Percentiles rank a stretch among this genome's conserved stretches.
Evolutionary conservation across 306 rosid genomes (phyloP).

Genomic region (Neltuma alba): DNA sequence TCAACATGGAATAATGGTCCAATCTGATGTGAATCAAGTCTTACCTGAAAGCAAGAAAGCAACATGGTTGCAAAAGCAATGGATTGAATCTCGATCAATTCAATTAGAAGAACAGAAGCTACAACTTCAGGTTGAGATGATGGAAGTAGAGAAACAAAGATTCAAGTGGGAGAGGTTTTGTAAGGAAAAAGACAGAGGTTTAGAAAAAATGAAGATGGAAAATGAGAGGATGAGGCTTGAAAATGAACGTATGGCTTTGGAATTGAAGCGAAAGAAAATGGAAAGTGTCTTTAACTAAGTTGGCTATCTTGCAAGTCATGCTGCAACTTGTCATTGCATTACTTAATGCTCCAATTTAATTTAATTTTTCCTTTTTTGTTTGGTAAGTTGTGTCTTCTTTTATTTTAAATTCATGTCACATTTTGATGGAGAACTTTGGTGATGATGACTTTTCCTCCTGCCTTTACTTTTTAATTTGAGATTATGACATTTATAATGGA

Average conservation of each 20-base stretch:
- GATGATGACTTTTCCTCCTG: slow-evolving; percentile 29
- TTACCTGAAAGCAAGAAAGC: slow-evolving; percentile 59
- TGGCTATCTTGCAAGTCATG: slow-evolving; percentile 35
- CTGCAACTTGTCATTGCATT: slow-evolving; percentile 22
- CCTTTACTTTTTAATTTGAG: slow-evolving; percentile 38
- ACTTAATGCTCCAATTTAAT: slow-evolving; percentile 19
- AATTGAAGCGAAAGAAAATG: slow-evolving; percentile 73
- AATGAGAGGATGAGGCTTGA: slow-evolving; percentile 88
- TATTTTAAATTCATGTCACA: slow-evolving; percentile 30
- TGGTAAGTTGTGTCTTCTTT: slow-evolving; percentile 37
- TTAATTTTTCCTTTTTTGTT: slow-evolving; percentile 4
- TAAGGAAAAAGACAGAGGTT: slow-evolving; percentile 78
- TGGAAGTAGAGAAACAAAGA: slow-evolving; percentile 82
- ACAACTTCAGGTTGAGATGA: slow-evolving; percentile 78
- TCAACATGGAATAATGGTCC: slow-evolving; percentile 49
- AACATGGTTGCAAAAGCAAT: slow-evolving; percentile 71
- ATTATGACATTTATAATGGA: slow-evolving; percentile 35
- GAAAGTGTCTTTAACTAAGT: slow-evolving; percentile 55
- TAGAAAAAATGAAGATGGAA: slow-evolving; percentile 83
- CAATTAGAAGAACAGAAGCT: slow-evolving; percentile 88
- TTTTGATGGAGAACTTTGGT: slow-evolving; percentile 36
- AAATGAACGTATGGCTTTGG: slow-evolving; percentile 74
- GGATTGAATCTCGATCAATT: slow-evolving; percentile 66
- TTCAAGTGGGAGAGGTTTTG: slow-evolving; percentile 86
- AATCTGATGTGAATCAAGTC: slow-evolving; percentile 56